These are phyloP conservation scores for Pezicula neosporulosa DNA, from an alignment of 2,329 filamentous ascomycete species.

Conservation along the genomic window DNA sequence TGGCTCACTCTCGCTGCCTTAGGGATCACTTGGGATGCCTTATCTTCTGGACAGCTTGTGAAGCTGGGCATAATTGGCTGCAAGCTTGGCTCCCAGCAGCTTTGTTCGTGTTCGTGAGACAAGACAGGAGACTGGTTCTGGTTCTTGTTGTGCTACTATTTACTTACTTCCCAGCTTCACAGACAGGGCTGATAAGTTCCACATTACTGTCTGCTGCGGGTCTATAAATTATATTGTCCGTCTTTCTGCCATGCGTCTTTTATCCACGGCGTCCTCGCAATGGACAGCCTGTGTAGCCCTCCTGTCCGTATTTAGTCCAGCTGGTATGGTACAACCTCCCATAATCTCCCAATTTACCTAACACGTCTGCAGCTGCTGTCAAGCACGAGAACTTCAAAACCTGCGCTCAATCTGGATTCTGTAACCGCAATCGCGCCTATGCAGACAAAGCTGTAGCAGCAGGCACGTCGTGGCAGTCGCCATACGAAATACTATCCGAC, in stretches of 20 bases:
- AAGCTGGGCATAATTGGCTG: too few species aligned
- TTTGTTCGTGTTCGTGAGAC: too few species aligned
- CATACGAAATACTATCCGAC: conserved; percentile 72
- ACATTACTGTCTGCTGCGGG: too few species aligned
- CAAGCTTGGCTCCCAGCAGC: too few species aligned
- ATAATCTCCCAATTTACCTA: conserved; percentile 7
- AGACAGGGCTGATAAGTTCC: too few species aligned
- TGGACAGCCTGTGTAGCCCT: conserved; percentile 65
- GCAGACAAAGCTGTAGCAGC: conserved; percentile 71
- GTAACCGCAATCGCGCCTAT: conserved; percentile 87
- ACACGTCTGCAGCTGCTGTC: conserved; percentile 59
- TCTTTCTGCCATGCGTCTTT: conserved; percentile 17
- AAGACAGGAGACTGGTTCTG: too few species aligned
- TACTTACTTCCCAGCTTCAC: too few species aligned
- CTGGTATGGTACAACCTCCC: conserved; percentile 46
- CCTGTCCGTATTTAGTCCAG: conserved; percentile 57
- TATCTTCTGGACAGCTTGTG: too few species aligned
- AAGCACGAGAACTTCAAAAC: conserved; percentile 98
- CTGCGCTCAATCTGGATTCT: conserved; percentile 94
- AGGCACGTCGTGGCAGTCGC: conserved; percentile 69
- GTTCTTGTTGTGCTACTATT: too few species aligned
- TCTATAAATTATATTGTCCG: not conserved
- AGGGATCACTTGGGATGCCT: too few species aligned
- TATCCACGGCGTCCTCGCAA: conserved; percentile 44
- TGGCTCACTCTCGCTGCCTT: too few species aligned